phyloP scores from a whole-genome alignment of 768 basidiomycete genomes.

The Fomitopsis pulvina region DNA sequence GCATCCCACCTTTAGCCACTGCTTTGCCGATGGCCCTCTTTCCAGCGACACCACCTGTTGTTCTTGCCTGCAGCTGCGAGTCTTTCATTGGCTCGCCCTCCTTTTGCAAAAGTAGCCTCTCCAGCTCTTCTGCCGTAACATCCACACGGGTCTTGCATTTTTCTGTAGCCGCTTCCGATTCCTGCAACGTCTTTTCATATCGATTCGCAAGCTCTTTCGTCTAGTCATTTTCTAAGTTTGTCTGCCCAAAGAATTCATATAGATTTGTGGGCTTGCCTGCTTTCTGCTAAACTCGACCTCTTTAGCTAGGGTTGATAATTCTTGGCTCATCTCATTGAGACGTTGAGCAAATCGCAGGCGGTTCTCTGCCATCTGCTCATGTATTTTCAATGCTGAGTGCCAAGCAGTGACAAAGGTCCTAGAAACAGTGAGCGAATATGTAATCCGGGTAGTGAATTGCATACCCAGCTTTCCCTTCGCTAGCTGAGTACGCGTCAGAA shows the following conservation, averaged over 20 bases:
- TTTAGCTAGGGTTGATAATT: constrained; percentile 73
- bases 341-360: constrained; percentile 79
- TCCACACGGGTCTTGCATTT: constrained; percentile 87
- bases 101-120: constrained; percentile 86
- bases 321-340: constrained; percentile 96
- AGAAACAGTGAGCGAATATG: neutral
- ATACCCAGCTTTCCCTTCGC: constrained; percentile 94
- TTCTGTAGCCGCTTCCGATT: constrained; percentile 81
- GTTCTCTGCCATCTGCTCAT: constrained; percentile 88
- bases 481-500: constrained; percentile 74
- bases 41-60: constrained; percentile 51
- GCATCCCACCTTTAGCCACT: constrained; percentile 81
- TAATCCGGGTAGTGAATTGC: neutral
- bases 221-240: constrained; percentile 28
- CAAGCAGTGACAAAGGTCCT: constrained; percentile 71
- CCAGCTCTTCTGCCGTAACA: constrained; percentile 87
- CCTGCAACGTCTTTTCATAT: constrained; percentile 83
- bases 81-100: constrained; percentile 92
- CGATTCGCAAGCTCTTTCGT: constrained; percentile 87
- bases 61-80: constrained; percentile 58
- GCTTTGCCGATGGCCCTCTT: constrained; percentile 88
- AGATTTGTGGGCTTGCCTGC: constrained; percentile 42
- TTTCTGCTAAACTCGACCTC: constrained; percentile 96
- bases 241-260: neutral
- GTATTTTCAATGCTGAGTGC: constrained; percentile 80